Evolutionary conservation across 108 stramenopile genomes (phyloP).

Genomic region (Fragilariopsis cylindrus): DNA sequence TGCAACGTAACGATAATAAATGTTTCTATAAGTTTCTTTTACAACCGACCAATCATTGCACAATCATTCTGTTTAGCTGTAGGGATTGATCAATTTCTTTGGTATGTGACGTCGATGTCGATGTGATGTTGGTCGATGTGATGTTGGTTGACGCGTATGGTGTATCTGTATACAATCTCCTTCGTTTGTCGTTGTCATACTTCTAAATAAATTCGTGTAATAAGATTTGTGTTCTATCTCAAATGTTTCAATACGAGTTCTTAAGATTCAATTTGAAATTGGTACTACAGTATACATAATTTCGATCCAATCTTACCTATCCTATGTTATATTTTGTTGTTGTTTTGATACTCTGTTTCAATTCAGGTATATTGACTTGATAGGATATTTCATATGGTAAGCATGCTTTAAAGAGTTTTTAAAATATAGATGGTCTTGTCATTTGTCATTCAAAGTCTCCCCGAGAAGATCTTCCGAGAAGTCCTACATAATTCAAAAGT

Average conservation of each 20-base stretch:
- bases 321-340: not conserved
- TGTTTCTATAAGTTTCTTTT: constrained; percentile 47
- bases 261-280: too few relatives aligned
- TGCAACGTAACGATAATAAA: constrained; percentile 66
- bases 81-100: constrained; percentile 79
- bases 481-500: not conserved
- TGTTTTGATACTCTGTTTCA: not conserved
- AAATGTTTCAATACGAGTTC: not conserved
- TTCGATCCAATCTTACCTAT: too few relatives aligned
- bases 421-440: not conserved
- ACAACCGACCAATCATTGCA: constrained; percentile 56
- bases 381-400: constrained; percentile 9
- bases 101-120: constrained; percentile 43
- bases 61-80: constrained; percentile 65
- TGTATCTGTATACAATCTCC: not conserved
- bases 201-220: not conserved
- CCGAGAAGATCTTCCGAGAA: too few relatives aligned
- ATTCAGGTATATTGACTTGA: constrained; percentile 11
- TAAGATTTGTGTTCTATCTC: not conserved
- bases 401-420: not conserved
- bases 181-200: not conserved
- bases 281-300: too few relatives aligned
- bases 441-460: too few relatives aligned
- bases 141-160: constrained; percentile 21
- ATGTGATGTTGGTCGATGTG: constrained; percentile 41